phyloP scores from a whole-genome alignment of 1,284 basidiomycete genomes.

The Chalciporus sp. region DNA sequence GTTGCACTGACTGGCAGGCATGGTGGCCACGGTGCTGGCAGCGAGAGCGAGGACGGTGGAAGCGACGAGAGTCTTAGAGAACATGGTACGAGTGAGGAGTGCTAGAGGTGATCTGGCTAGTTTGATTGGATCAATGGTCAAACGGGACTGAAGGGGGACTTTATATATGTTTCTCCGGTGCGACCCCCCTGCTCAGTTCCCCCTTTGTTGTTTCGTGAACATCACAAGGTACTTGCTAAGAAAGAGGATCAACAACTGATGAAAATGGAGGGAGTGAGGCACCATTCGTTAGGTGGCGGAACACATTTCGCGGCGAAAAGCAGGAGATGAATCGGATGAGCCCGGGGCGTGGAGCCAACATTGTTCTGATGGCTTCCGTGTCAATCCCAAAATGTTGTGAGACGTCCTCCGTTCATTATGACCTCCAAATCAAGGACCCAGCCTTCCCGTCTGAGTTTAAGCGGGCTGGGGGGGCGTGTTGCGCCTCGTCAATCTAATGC shows the following conservation, averaged over 20 bases:
- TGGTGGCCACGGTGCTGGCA: background rate
- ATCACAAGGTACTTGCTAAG: too few relatives aligned
- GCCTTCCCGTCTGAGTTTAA: background rate
- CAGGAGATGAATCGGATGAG: too few relatives aligned
- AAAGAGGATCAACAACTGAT: too few relatives aligned
- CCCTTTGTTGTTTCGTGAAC: too few relatives aligned
- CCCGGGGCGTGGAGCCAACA: background rate
- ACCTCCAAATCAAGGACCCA: background rate
- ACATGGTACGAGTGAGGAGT: slow-evolving; percentile 17
- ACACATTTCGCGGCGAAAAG: too few relatives aligned
- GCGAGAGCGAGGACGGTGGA: background rate
- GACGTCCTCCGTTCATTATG: background rate
- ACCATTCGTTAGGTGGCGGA: too few relatives aligned
- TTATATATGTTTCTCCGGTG: too few relatives aligned
- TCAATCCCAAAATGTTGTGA: background rate
- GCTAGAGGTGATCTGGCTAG: too few relatives aligned
- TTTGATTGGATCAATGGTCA: too few relatives aligned
- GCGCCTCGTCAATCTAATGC: background rate
- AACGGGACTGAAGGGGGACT: too few relatives aligned
- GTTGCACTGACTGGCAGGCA: slow-evolving; percentile 9
- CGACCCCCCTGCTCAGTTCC: too few relatives aligned
- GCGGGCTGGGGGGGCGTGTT: background rate
- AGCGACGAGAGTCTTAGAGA: background rate
- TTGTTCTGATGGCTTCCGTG: background rate
- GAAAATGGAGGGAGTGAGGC: too few relatives aligned